Percentiles rank a stretch among this genome's conserved stretches.
Conservation (phyloP, 441 rosid species). For the Erysimum pusillum region DNA sequence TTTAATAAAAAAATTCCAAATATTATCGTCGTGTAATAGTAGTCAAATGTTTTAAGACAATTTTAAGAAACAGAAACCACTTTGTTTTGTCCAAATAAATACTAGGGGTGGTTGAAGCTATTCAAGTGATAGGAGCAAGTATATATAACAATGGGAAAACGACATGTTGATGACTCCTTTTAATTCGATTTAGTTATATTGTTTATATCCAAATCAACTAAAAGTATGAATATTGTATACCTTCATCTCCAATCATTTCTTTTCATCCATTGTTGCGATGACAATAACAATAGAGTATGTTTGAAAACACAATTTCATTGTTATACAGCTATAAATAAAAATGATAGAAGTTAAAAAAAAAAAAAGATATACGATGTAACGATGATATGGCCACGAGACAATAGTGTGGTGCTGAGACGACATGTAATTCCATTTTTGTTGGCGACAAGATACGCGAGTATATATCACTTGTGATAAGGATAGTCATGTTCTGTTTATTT, state of each 20-base stretch:
- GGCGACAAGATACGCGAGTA: not conserved
- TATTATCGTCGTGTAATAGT: not conserved
- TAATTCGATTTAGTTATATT: not conserved
- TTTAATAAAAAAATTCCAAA: not conserved
- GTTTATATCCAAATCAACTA: not conserved
- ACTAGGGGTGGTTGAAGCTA: not conserved
- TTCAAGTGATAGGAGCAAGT: not conserved
- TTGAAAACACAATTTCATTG: not conserved
- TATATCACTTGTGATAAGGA: not conserved
- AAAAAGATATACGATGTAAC: not conserved
- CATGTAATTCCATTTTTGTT: not conserved
- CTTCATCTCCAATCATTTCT: not conserved
- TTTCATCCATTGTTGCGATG: not conserved
- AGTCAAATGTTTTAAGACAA: not conserved
- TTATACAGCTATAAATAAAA: not conserved
- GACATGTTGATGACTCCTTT: not conserved
- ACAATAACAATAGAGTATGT: not conserved
- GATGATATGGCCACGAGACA: not conserved
- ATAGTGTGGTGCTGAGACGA: not conserved
- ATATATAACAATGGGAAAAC: not conserved
- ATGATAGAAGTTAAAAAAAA: not conserved
- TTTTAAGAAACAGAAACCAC: not conserved
- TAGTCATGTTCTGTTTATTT: not conserved
- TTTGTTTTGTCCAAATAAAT: not conserved
- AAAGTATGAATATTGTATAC: not conserved